These are phyloP conservation scores for Globisporangium heterothallicum DNA, from an alignment of 352 stramenopile genomes.

Conservation along the genomic window DNA sequence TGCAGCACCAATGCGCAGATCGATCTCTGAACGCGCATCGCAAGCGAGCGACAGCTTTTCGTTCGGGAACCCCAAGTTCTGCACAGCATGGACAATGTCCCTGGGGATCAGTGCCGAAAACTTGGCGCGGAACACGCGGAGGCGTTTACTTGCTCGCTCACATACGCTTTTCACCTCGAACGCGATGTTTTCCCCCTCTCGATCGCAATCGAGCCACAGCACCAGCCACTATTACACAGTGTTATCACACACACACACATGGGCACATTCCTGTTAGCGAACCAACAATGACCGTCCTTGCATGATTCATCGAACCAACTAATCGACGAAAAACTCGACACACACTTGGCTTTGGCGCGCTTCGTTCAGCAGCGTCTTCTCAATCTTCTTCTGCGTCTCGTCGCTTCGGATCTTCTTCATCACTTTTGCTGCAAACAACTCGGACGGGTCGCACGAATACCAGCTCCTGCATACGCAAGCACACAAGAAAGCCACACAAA, in stretches of 20 bases:
- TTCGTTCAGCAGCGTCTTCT: constrained; percentile 88
- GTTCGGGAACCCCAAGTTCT: constrained; percentile 75
- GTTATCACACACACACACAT: too few species aligned
- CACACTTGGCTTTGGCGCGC: constrained; percentile 65
- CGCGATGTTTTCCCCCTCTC: constrained; percentile 99
- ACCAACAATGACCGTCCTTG: too few species aligned
- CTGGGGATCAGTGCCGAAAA: constrained; percentile 93
- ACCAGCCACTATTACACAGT: constrained; percentile 76
- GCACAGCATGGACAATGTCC: constrained; percentile 88
- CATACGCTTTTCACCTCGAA: constrained; percentile 94
- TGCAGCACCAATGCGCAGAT: constrained; percentile 90
- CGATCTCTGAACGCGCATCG: constrained; percentile 93
- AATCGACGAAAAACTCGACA: not conserved
- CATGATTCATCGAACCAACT: not conserved
- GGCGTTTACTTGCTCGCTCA: constrained; percentile 50
- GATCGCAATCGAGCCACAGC: constrained; percentile 99
- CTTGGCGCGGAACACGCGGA: constrained; percentile 84
- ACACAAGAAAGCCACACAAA: not conserved
- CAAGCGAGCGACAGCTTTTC: constrained; percentile 80
- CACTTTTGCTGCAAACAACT: constrained; percentile 92
- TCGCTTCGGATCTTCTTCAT: constrained; percentile 77
- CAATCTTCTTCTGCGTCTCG: constrained; percentile 85
- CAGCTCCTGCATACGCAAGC: constrained; percentile 89
- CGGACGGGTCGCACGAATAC: constrained; percentile 89
- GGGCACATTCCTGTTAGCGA: too few species aligned